phyloP scores from a whole-genome alignment of 2,329 filamentous ascomycete species.

The Ophiostoma quercus region DNA sequence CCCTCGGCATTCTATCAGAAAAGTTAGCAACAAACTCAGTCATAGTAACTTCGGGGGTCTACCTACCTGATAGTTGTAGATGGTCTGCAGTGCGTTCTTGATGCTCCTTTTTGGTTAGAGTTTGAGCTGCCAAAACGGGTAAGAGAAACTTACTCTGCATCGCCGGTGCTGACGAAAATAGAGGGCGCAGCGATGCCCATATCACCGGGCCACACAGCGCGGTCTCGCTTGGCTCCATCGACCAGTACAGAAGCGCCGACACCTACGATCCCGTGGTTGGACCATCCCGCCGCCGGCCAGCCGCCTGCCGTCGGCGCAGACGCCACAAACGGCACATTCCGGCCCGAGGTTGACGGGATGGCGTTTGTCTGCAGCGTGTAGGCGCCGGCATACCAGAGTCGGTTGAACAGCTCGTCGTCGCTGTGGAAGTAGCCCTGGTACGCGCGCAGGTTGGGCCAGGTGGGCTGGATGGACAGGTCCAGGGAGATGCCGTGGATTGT shows the following conservation, averaged over 20 bases:
- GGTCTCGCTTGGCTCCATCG: slow-evolving; percentile 25
- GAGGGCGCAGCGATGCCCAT: slow-evolving; percentile 49
- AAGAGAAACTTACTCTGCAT: slow-evolving; percentile 37
- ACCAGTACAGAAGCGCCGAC: slow-evolving; percentile 32
- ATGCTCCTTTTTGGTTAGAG: slow-evolving; percentile 31
- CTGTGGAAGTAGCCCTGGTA: slow-evolving; percentile 53
- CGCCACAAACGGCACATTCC: slow-evolving; percentile 33
- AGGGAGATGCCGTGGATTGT: slow-evolving; percentile 35
- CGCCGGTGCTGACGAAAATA: slow-evolving; percentile 46
- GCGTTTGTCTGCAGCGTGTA: slow-evolving; percentile 41
- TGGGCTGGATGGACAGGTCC: slow-evolving; percentile 39
- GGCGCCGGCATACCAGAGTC: slow-evolving; percentile 49
- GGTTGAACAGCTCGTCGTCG: slow-evolving; percentile 47
- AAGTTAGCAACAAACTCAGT: too few relatives aligned
- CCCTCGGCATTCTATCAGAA: slow-evolving; percentile 36
- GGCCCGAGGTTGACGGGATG: slow-evolving; percentile 33
- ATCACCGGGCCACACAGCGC: slow-evolving; percentile 24
- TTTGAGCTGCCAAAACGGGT: background rate
- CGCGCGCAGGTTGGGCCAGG: slow-evolving; percentile 44
- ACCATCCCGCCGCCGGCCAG: slow-evolving; percentile 34
- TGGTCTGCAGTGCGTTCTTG: slow-evolving; percentile 41
- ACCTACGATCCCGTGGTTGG: slow-evolving; percentile 34
- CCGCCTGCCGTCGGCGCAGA: background rate
- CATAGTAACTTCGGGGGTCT: background rate
- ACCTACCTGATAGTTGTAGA: slow-evolving; percentile 36